These are phyloP conservation scores for Solanum chmielewskii DNA, from an alignment of 257 asterid species.

Conservation along the genomic window DNA sequence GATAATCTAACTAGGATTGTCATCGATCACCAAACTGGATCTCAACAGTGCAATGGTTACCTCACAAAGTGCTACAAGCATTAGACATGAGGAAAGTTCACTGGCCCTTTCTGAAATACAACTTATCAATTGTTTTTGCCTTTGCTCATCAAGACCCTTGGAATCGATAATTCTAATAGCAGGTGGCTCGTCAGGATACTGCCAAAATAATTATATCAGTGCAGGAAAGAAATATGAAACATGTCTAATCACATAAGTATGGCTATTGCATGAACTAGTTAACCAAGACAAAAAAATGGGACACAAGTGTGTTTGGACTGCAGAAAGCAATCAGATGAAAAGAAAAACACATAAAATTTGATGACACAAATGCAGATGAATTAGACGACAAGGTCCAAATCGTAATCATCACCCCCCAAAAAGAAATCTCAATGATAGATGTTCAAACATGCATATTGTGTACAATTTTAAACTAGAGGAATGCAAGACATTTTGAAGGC, in stretches of 20 bases:
- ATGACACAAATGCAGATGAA: not conserved
- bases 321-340: not conserved
- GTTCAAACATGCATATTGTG: not conserved
- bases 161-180: constrained; percentile 52
- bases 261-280: not conserved
- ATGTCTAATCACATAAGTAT: not conserved
- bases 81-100: constrained; percentile 62
- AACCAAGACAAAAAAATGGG: not conserved
- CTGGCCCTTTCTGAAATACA: constrained; percentile 43
- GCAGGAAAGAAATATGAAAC: not conserved
- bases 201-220: constrained; percentile 13
- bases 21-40: not conserved
- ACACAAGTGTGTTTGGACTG: not conserved
- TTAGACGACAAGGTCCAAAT: not conserved
- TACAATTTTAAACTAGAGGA: not conserved
- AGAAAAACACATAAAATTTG: not conserved
- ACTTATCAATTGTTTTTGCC: constrained; percentile 47
- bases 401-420: not conserved
- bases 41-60: constrained; percentile 20
- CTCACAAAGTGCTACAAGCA: constrained; percentile 96
- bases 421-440: not conserved
- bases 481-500: not conserved
- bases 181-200: constrained; percentile 92
- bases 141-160: constrained; percentile 79
- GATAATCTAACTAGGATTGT: not conserved